Base-by-base conservation (phyloP, 345 rosid genomes). In the Lepidium aucheri region DNA sequence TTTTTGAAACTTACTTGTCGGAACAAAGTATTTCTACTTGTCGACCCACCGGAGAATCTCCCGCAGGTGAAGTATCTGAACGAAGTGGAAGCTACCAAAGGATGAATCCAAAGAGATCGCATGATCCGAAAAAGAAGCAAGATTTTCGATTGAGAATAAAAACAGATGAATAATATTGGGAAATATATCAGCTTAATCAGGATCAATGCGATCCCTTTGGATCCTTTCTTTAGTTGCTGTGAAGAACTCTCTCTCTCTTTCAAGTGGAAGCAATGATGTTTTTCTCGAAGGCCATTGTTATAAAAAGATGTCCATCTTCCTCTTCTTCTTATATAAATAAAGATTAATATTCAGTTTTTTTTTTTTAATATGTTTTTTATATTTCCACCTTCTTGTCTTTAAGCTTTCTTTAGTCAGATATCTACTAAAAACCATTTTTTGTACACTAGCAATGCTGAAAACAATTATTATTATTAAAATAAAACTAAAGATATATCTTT, bases 141-240 rank as follows among this genome's bases (percentile, higher is more conserved):
- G 10, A 5, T 9, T 41, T 73, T 58, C 15, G 35, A 67, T 40
- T 34, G 22, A 52, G 47, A 38, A 32, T 18, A 26, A 41, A 30
- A 14, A 42, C 17, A 53, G n/a, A 20, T 10, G 0, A 58, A 28
- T n/a, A 46, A 63, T 60, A 35, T 73, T 34, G 13, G 28, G 15
- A 50, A 52, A 60, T 67, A 46, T 50, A 26, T 41, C 46, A 62
- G 63, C 59, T 65, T 74, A 53, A 60, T 74, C 51, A 65, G 96
- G 98, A 91, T 91, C 98, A 91, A 91, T 91, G 98, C 98, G 96
- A 91, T 91, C 98, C 98, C 96, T 91, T 91, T 91, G 98, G 98
- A 91, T 89, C 79, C 85, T 74, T 89, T 80, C 96, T 91, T 73
- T 71, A 81, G 85, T 87, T 79, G 87, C 90, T 79, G 82, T 58